A percentile compares a stretch with the other conserved stretches of the same genome.
phyloP scores from a whole-genome alignment of 176 grass and related monocot genomes.

The Triticum monococcum region DNA sequence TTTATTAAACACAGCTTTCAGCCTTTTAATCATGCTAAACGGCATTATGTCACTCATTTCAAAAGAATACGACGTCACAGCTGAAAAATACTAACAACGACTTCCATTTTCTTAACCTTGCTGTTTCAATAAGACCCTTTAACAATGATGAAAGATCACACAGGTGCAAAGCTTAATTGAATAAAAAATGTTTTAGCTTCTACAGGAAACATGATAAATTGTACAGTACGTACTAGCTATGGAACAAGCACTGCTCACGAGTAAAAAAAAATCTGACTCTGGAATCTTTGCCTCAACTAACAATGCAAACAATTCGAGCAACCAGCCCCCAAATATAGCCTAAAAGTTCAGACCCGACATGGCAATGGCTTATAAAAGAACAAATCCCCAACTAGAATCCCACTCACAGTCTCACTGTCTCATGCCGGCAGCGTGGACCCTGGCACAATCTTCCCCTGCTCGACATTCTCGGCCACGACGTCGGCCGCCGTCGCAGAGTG shows the following conservation, averaged over 20 bases:
- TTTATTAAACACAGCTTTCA: no score
- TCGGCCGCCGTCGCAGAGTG: neutral
- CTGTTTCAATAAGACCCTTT: no score
- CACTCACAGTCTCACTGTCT: neutral
- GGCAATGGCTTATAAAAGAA: neutral
- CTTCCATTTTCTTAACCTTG: no score
- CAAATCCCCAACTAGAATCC: neutral
- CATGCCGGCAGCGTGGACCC: neutral
- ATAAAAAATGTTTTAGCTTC: neutral
- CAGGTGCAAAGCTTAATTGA: neutral
- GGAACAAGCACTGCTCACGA: neutral
- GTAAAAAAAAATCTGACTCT: neutral
- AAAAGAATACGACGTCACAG: no score
- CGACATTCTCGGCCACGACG: neutral
- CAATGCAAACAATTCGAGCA: neutral
- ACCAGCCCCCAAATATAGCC: neutral
- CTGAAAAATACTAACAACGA: no score
- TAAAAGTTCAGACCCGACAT: neutral
- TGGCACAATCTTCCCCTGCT: constrained; percentile 12
- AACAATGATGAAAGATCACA: neutral
- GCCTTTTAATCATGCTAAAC: no score
- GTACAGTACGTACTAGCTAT: neutral
- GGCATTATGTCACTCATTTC: no score
- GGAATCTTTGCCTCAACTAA: neutral
- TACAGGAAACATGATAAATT: neutral